These are phyloP conservation scores for Rusavskia elegans DNA, from an alignment of 495 filamentous ascomycete genomes.

Conservation along the genomic window DNA sequence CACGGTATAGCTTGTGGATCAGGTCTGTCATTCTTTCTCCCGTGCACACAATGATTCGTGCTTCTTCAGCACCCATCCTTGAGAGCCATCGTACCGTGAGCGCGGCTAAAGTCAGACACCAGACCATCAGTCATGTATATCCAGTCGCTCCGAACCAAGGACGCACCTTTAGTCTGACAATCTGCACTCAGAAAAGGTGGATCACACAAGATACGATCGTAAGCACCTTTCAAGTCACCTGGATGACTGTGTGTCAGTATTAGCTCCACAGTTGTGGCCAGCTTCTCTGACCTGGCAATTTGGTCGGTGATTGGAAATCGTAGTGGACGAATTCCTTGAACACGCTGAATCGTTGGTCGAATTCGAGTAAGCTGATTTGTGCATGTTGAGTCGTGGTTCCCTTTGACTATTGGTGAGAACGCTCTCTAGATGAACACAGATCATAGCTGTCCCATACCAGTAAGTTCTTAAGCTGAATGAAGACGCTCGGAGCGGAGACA, in stretches of 20 bases:
- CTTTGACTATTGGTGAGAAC: background rate
- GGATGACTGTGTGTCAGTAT: background rate
- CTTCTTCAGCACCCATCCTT: constrained; percentile 14
- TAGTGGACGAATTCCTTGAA: constrained; percentile 58
- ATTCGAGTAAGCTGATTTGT: constrained; percentile 48
- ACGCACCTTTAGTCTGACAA: constrained; percentile 59
- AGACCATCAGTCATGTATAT: background rate
- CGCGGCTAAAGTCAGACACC: constrained; percentile 31
- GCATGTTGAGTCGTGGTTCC: constrained; percentile 21
- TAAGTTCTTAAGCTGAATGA: constrained; percentile 55
- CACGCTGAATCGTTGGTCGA: constrained; percentile 52
- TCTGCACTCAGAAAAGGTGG: constrained; percentile 66
- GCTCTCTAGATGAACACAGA: background rate
- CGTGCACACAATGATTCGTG: constrained; percentile 43
- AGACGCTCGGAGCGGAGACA: constrained; percentile 61
- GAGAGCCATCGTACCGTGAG: constrained; percentile 57
- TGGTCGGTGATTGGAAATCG: constrained; percentile 51
- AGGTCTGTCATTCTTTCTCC: constrained; percentile 46
- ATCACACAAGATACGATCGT: constrained; percentile 55
- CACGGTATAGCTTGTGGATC: constrained; percentile 15
- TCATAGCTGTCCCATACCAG: constrained; percentile 24
- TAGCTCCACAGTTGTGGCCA: too few relatives aligned
- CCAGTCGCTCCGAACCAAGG: background rate
- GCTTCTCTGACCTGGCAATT: constrained; percentile 32
- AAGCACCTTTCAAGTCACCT: constrained; percentile 42